These are phyloP conservation scores for Rosa multiflora DNA, from an alignment of 306 rosid genomes.

Conservation along the genomic window DNA sequence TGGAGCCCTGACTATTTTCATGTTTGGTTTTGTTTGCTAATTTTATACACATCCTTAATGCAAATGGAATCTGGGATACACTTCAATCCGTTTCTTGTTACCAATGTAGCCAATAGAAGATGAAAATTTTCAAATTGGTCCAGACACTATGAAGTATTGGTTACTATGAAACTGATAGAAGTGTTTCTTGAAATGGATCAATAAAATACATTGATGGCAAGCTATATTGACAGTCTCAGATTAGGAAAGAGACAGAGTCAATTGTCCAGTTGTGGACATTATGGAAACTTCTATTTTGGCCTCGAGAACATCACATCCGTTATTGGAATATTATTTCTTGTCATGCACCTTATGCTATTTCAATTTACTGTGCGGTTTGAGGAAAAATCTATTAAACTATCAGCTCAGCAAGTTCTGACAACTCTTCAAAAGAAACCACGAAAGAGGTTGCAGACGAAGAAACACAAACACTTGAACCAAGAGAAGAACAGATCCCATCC, in stretches of 20 bases:
- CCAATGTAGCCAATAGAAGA: not conserved
- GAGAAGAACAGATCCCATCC: constrained; percentile 44
- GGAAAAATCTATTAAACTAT: constrained; percentile 45
- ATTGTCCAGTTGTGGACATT: not conserved
- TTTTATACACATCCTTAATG: not conserved
- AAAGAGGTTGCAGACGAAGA: constrained; percentile 84
- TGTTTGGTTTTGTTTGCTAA: not conserved
- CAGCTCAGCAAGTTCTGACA: constrained; percentile 54
- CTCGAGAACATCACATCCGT: too few species aligned
- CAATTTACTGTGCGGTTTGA: constrained; percentile 51
- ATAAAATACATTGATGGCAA: not conserved
- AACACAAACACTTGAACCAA: constrained; percentile 40
- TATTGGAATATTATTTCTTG: not conserved
- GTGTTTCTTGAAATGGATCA: not conserved
- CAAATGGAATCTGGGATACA: not conserved
- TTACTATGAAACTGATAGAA: not conserved
- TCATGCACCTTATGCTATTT: constrained; percentile 23
- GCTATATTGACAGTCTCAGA: not conserved
- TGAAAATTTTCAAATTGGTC: not conserved
- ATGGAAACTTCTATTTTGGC: too few species aligned
- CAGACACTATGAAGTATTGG: not conserved
- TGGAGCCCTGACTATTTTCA: not conserved
- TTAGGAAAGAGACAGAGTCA: not conserved
- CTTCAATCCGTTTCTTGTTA: not conserved
- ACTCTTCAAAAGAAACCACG: constrained; percentile 69